Percentiles rank a stretch among this genome's conserved stretches.
Evolutionary conservation across 2,329 filamentous ascomycete species (phyloP).

Genomic region (Elsinoe perseae): DNA sequence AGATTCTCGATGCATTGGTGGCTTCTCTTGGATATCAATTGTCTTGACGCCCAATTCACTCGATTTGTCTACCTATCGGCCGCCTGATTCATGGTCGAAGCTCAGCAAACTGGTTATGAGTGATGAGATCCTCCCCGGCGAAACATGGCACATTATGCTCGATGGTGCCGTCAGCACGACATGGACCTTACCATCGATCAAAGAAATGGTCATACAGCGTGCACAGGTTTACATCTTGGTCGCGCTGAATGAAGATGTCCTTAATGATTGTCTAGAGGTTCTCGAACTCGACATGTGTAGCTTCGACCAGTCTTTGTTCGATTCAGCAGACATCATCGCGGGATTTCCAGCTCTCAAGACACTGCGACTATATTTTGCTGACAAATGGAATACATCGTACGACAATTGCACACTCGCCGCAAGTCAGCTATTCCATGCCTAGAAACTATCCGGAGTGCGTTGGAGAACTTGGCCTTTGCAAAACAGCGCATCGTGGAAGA

Average conservation of each 20-base stretch:
- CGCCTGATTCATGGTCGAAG: neutral
- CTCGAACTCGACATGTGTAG: neutral
- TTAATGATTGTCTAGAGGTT: neutral
- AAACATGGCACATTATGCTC: neutral
- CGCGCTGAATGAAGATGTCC: neutral
- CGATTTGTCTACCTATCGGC: neutral
- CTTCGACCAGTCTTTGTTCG: neutral
- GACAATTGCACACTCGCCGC: too few species aligned
- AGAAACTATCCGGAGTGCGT: too few species aligned
- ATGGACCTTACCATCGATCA: neutral
- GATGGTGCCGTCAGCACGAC: neutral
- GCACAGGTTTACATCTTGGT: neutral
- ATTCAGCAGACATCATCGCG: neutral
- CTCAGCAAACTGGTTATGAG: neutral
- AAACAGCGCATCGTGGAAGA: too few species aligned
- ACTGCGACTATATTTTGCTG: neutral
- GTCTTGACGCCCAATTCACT: neutral
- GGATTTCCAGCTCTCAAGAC: neutral
- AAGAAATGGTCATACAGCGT: neutral
- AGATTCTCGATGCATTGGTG: neutral
- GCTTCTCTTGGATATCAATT: neutral
- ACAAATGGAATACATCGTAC: neutral
- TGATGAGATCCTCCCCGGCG: neutral
- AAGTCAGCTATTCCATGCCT: too few species aligned
- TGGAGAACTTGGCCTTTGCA: too few species aligned